A percentile compares a stretch with the other conserved stretches of the same genome.
Conservation (phyloP, 345 rosid genomes). For the Boechera divaricarpa region DNA sequence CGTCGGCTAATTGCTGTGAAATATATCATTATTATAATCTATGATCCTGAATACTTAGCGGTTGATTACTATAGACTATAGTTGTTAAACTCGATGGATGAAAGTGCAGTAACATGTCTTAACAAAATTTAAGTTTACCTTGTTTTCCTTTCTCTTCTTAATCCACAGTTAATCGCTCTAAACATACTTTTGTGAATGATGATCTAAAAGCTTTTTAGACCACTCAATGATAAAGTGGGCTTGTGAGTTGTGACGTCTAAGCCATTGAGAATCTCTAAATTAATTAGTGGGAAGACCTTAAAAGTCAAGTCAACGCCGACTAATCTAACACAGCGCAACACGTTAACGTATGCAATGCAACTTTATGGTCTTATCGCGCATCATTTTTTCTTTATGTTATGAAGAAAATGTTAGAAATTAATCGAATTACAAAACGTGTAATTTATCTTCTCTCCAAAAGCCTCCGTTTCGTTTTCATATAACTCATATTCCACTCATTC, state of each 20-base stretch:
- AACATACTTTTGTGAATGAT: not conserved
- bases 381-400: not conserved
- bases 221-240: slow-evolving; percentile 28
- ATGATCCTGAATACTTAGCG: not conserved
- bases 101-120: not conserved
- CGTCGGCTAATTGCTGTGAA: not conserved
- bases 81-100: not conserved
- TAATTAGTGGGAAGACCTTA: slow-evolving; percentile 30
- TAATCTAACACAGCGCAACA: slow-evolving; percentile 23
- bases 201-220: not conserved
- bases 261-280: slow-evolving; percentile 17
- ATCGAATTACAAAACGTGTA: slow-evolving; percentile 8
- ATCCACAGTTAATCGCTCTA: not conserved
- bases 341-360: slow-evolving; percentile 26
- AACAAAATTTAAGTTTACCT: not conserved
- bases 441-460: not conserved
- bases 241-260: slow-evolving; percentile 12
- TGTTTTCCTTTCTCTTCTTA: not conserved
- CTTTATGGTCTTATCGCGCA: slow-evolving; percentile 2
- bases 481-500: slow-evolving; percentile 12
- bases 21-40: not conserved
- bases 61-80: not conserved
- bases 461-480: slow-evolving; percentile 1
- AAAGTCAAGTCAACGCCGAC: slow-evolving; percentile 28
- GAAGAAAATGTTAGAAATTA: not conserved